A percentile compares a stretch with the other conserved stretches of the same genome.
These are phyloP conservation scores for Sicyos edulis DNA, from an alignment of 306 rosid genomes.

Conservation along the genomic window DNA sequence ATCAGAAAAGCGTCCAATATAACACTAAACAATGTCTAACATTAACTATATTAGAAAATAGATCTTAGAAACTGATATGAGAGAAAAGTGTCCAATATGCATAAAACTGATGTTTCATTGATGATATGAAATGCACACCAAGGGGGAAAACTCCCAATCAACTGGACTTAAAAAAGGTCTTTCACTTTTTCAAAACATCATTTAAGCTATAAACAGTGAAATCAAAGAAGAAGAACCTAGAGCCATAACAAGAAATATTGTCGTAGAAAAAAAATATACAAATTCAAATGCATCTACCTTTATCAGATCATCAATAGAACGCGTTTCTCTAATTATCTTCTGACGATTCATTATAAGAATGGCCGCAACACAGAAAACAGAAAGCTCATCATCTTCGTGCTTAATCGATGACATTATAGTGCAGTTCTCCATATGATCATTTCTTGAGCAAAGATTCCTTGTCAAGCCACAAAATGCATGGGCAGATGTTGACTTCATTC, in stretches of 20 bases:
- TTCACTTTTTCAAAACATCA: not conserved
- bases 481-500: constrained; percentile 45
- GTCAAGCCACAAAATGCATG: constrained; percentile 72
- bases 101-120: not conserved
- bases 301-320: constrained; percentile 82
- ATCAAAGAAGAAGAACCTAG: not conserved
- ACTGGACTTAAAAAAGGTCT: not conserved
- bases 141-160: not conserved
- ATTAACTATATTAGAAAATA: too few relatives aligned
- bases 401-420: constrained; percentile 45
- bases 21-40: too few relatives aligned
- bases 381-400: constrained; percentile 61
- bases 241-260: not conserved
- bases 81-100: not conserved
- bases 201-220: not conserved
- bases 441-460: constrained; percentile 61
- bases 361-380: constrained; percentile 83
- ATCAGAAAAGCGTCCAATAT: constrained; percentile 2
- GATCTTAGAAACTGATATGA: too few relatives aligned
- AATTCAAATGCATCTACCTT: constrained; percentile 53
- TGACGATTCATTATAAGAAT: constrained; percentile 72
- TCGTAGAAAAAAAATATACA: not conserved
- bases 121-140: not conserved
- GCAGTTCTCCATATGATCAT: constrained; percentile 39
- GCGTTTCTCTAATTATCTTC: constrained; percentile 70